Conservation (phyloP, 2,329 filamentous ascomycete genomes). For the Sclerotinia trifoliorum region DNA sequence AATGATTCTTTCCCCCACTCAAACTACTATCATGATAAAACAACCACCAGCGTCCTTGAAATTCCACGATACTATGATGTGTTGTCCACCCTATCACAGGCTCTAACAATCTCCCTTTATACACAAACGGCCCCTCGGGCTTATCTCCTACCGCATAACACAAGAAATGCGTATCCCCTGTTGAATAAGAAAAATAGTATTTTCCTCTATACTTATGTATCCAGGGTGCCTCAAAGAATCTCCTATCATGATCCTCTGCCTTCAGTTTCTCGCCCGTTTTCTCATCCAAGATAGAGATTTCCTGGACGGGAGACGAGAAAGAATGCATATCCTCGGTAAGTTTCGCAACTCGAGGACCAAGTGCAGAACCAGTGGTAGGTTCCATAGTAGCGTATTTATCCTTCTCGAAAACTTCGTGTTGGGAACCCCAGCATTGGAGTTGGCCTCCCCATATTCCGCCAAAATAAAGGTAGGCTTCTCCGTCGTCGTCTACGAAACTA, state of each 20-base stretch:
- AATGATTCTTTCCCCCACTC: slow-evolving; percentile 66
- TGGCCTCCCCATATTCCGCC: slow-evolving; percentile 81
- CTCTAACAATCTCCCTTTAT: slow-evolving; percentile 68
- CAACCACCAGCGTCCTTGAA: slow-evolving; percentile 67
- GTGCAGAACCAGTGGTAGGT: slow-evolving; percentile 57
- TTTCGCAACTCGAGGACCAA: slow-evolving; percentile 65
- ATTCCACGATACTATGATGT: slow-evolving; percentile 76
- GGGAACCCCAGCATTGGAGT: slow-evolving; percentile 66
- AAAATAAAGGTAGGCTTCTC: slow-evolving; percentile 67
- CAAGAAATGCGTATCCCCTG: slow-evolving; percentile 73
- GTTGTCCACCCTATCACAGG: slow-evolving; percentile 80
- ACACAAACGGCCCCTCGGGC: slow-evolving; percentile 71
- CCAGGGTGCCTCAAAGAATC: slow-evolving; percentile 82
- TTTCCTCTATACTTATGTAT: slow-evolving; percentile 68
- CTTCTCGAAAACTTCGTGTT: slow-evolving; percentile 51
- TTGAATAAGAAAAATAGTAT: slow-evolving; percentile 78
- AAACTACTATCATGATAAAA: slow-evolving; percentile 75
- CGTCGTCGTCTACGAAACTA: slow-evolving; percentile 71
- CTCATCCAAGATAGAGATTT: slow-evolving; percentile 62
- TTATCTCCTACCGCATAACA: slow-evolving; percentile 65
- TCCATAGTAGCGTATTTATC: slow-evolving; percentile 57
- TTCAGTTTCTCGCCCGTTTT: slow-evolving; percentile 55
- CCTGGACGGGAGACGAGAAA: slow-evolving; percentile 55
- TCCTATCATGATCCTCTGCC: slow-evolving; percentile 67
- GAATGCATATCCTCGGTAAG: slow-evolving; percentile 64